phyloP scores from a whole-genome alignment of 2,329 filamentous ascomycete genomes.

The Akanthomyces dipterigenus region DNA sequence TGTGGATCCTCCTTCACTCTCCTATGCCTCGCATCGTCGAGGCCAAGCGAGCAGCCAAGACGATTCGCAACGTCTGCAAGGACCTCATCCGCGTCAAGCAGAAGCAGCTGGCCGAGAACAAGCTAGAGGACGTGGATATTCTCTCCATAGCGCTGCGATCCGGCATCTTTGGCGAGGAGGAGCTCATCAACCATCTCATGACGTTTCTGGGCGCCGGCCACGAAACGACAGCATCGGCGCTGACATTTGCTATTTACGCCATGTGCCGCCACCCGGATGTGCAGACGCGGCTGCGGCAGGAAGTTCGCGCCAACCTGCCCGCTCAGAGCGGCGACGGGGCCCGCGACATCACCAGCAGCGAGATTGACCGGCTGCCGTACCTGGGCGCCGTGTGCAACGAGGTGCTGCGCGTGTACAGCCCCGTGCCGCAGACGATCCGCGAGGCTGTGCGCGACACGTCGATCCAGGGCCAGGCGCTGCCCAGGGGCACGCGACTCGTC shows the following conservation, averaged over 20 bases:
- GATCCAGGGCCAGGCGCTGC: conserved; percentile 52
- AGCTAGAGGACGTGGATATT: conserved; percentile 55
- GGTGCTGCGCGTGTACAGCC: conserved; percentile 61
- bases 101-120: conserved; percentile 33
- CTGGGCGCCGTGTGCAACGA: conserved; percentile 66
- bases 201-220: conserved; percentile 75
- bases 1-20: background rate
- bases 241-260: conserved; percentile 46
- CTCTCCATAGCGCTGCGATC: conserved; percentile 68
- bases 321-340: conserved; percentile 27
- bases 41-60: conserved; percentile 31
- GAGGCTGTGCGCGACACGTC: conserved; percentile 48
- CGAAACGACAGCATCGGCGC: conserved; percentile 40
- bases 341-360: conserved; percentile 24
- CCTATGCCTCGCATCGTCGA: background rate
- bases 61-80: conserved; percentile 56
- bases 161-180: conserved; percentile 63
- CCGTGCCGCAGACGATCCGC: conserved; percentile 59
- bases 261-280: conserved; percentile 56
- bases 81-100: conserved; percentile 63
- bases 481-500: conserved; percentile 57
- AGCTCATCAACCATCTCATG: conserved; percentile 59
- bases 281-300: conserved; percentile 60
- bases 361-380: conserved; percentile 68
- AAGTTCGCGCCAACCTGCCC: conserved; percentile 58